Conservation (phyloP, 805 yeast species). For the Vanderwaltozyma polyspora region DNA sequence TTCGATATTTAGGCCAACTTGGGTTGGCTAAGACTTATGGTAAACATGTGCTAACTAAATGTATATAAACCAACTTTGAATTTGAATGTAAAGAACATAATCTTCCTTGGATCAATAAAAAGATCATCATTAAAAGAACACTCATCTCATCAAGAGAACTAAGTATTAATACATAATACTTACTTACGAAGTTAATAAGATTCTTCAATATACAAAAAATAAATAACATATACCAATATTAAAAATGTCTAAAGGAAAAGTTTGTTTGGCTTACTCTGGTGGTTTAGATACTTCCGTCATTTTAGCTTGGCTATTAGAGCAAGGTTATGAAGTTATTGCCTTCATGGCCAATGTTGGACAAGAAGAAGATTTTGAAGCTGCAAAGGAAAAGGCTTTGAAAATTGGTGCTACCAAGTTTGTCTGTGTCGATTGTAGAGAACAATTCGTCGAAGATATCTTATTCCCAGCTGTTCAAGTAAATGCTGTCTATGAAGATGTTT, state of each 20-base stretch:
- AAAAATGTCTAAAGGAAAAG: slow-evolving; percentile 99
- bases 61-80: too few species aligned
- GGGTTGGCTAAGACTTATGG: too few species aligned
- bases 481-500: slow-evolving; percentile 96
- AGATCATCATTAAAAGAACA: too few species aligned
- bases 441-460: slow-evolving; percentile 85
- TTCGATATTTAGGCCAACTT: too few species aligned
- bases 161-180: too few species aligned
- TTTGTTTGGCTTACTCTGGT: slow-evolving; percentile 98
- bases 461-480: slow-evolving; percentile 95
- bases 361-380: slow-evolving; percentile 98
- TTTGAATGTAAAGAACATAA: too few species aligned
- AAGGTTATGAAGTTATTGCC: slow-evolving; percentile 97
- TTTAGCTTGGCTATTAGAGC: slow-evolving; percentile 94
- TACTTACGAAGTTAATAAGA: too few species aligned
- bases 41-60: too few species aligned
- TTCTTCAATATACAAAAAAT: too few species aligned
- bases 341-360: slow-evolving; percentile 98
- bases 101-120: too few species aligned
- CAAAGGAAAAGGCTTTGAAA: slow-evolving; percentile 88
- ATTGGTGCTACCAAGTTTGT: slow-evolving; percentile 97
- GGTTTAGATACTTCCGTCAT: slow-evolving; percentile 97
- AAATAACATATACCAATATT: too few species aligned
- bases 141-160: too few species aligned
- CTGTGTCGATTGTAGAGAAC: slow-evolving; percentile 86